A percentile compares a stretch with the other conserved stretches of the same genome.
phyloP scores from a whole-genome alignment of 2,329 filamentous ascomycete genomes.

The Cladophialophora chaetospira region DNA sequence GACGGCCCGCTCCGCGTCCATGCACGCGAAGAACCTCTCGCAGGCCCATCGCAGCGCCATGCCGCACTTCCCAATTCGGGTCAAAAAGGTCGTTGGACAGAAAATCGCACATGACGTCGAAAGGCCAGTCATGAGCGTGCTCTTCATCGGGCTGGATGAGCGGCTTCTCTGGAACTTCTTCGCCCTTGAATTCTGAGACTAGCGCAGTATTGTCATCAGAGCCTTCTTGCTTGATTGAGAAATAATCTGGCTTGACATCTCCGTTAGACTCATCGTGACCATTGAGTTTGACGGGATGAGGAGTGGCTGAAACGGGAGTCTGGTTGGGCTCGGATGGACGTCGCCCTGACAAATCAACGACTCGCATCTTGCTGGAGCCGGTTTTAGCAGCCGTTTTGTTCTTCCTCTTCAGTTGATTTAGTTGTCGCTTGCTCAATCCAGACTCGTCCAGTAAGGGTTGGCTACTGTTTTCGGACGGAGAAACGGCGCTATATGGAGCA shows the following conservation, averaged over 20 bases:
- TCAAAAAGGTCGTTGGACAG: conserved; percentile 93
- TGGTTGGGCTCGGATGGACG: conserved; percentile 62
- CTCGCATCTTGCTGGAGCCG: conserved; percentile 83
- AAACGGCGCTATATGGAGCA: conserved; percentile 45
- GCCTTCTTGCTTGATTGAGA: conserved; percentile 78
- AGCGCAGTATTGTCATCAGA: conserved; percentile 89
- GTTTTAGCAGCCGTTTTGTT: conserved; percentile 87
- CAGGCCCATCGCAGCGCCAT: conserved; percentile 93
- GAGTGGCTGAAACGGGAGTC: conserved; percentile 53
- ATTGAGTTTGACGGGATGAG: conserved; percentile 63
- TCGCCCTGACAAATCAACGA: conserved; percentile 80
- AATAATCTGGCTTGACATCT: conserved; percentile 75
- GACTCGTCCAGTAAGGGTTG: conserved; percentile 59
- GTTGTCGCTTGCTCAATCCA: conserved; percentile 83
- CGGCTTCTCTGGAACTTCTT: conserved; percentile 77
- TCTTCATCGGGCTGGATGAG: conserved; percentile 77
- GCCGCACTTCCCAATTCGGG: conserved; percentile 88
- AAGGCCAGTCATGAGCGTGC: conserved; percentile 87
- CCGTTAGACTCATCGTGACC: conserved; percentile 61
- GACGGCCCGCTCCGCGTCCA: conserved; percentile 80
- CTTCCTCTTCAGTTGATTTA: conserved; percentile 93
- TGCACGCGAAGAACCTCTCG: conserved; percentile 92
- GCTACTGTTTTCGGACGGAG: conserved; percentile 52
- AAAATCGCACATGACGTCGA: conserved; percentile 89
- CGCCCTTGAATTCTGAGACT: conserved; percentile 92